Evolutionary conservation across 805 yeast species (phyloP), one percentile per base, ranked within the genome.

Genomic region (Kurtzmaniella fragi): DNA sequence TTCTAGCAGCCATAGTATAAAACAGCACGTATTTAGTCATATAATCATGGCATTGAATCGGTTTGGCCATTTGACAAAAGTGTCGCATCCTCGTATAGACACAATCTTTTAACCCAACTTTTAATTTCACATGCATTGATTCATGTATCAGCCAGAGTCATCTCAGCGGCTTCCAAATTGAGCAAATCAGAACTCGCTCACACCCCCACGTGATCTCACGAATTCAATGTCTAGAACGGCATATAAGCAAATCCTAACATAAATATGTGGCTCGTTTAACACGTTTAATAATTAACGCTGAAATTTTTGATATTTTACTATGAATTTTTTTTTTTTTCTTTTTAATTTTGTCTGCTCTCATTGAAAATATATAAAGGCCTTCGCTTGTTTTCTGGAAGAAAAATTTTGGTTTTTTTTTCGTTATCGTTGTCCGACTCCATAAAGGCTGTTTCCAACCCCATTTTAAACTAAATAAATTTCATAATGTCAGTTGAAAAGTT

Each of bases 401-500:
- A 9, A 12, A 10, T 25, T 26, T 34, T 8, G 17, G 14, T 34
- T 29, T 26, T 30, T 30, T 28, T 31, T 39, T 31, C 41, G 23
- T 30, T 6, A 28, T 34, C 29, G 15, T 34, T 34, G 29, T 32
- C 15, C 14, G 17, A 26, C 28, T 20, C 25, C 25, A 20, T 20
- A 20, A 20, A 20, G 8, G 23, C 16, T 31, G 32, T 32, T 32
- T 32, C 28, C 41, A 15, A 31, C 17, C 13, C 17, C 17, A 31
- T 8, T 17, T 28, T 5, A 14, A 25, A 14, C 10, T 6, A 35
- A 8, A 11, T 11, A 16, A 10, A 17, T 8, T 17, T n/a, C 28
- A 17, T 28, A 17, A 39, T 39, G 42, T 33, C 42, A 28, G 38
- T 20, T 35, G 72, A 66, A 53, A 65, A 56, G 36, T 80, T 80